Conservation (phyloP, 257 asterid genomes). For the Phtheirospermum japonicum region DNA sequence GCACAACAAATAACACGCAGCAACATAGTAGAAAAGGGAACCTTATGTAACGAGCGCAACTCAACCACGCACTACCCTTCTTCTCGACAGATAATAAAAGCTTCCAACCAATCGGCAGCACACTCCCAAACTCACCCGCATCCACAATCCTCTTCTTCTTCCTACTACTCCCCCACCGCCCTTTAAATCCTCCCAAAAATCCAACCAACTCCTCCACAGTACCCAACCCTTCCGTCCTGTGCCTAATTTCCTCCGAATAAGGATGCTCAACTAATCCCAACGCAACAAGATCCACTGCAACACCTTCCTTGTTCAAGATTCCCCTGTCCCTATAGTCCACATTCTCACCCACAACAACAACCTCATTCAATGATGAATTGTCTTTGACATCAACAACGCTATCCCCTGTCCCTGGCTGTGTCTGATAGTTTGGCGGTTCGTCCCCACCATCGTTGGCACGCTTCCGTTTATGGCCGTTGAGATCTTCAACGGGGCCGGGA, state of each 20-base stretch:
- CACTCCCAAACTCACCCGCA: conserved; percentile 62
- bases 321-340: conserved; percentile 46
- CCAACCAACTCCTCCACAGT: conserved; percentile 57
- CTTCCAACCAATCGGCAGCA: conserved; percentile 76
- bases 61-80: conserved; percentile 56
- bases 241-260: conserved; percentile 46
- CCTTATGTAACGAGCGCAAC: conserved; percentile 86
- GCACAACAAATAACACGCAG: conserved; percentile 13
- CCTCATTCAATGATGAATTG: conserved; percentile 15
- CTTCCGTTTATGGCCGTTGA: conserved; percentile 46
- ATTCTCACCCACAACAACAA: conserved; percentile 35
- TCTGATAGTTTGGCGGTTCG: conserved; percentile 14
- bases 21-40: conserved; percentile 25
- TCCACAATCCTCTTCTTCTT: conserved; percentile 78
- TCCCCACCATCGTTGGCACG: conserved; percentile 50
- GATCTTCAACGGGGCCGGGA: conserved; percentile 27
- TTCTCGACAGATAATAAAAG: conserved; percentile 62
- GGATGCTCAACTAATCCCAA: conserved; percentile 60
- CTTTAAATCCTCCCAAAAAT: conserved; percentile 54
- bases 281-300: conserved; percentile 54
- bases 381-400: conserved; percentile 20
- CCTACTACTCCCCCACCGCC: conserved; percentile 82
- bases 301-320: conserved; percentile 51
- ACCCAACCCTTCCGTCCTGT: conserved; percentile 46
- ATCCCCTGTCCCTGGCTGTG: conserved; percentile 22